A percentile compares a stretch with the other conserved stretches of the same genome.
Conservation (phyloP, 768 basidiomycete genomes). For the Agaricus blazei region DNA sequence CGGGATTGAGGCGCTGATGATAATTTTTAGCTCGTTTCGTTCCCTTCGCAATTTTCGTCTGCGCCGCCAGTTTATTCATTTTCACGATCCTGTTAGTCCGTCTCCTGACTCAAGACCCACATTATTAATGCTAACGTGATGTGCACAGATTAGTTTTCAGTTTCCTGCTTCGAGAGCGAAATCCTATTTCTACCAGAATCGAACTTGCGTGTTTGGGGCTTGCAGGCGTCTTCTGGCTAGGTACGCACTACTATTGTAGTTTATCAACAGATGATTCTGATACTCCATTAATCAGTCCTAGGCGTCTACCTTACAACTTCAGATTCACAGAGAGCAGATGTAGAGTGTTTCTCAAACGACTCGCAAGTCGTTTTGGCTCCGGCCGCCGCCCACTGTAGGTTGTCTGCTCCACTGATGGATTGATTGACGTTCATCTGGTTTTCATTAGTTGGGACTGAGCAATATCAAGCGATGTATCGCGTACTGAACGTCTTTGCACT, state of each 20-base stretch:
- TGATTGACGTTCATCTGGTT: constrained; percentile 1
- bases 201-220: constrained; percentile 71
- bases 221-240: constrained; percentile 74
- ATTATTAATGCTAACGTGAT: background rate
- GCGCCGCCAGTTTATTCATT: constrained; percentile 62
- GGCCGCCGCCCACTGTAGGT: constrained; percentile 61
- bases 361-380: constrained; percentile 46
- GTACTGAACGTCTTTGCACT: constrained; percentile 78
- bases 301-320: constrained; percentile 70
- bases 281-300: constrained; percentile 45
- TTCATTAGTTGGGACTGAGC: constrained; percentile 70
- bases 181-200: constrained; percentile 74
- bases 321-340: constrained; percentile 73
- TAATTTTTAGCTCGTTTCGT: constrained; percentile 71
- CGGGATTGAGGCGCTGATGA: constrained; percentile 8
- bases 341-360: constrained; percentile 68
- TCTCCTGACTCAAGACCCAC: background rate
- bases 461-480: constrained; percentile 85
- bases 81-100: constrained; percentile 58
- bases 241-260: constrained; percentile 32
- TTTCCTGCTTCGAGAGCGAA: constrained; percentile 56
- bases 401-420: background rate
- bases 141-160: constrained; percentile 55
- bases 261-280: constrained; percentile 13
- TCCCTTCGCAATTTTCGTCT: constrained; percentile 81